Evolutionary conservation across 805 yeast species (phyloP).

Genomic region (Candida nonsorbophila): DNA sequence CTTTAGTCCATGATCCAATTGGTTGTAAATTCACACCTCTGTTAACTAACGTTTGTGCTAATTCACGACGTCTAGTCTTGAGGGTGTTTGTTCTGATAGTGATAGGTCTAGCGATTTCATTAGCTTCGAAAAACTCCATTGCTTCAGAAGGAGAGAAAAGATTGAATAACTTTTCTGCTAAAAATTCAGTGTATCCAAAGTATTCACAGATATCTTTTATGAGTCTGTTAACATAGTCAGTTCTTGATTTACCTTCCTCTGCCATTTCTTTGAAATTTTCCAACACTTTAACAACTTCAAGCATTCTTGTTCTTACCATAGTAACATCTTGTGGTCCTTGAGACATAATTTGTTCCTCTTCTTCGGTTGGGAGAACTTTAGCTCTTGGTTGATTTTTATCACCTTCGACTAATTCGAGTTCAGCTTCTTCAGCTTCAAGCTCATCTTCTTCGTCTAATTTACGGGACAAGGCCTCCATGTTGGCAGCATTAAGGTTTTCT

Average conservation of each 20-base stretch:
- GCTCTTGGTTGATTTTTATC: constrained; percentile 68
- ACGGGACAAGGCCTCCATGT: constrained; percentile 75
- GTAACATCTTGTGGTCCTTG: constrained; percentile 68
- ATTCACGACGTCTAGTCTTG: constrained; percentile 89
- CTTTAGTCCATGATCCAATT: constrained; percentile 96
- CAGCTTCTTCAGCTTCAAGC: constrained; percentile 42
- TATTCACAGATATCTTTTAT: constrained; percentile 84
- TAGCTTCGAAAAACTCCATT: constrained; percentile 96
- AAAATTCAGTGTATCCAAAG: constrained; percentile 86
- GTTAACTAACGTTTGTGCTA: constrained; percentile 91
- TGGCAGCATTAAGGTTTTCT: constrained; percentile 70
- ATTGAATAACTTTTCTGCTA: constrained; percentile 91
- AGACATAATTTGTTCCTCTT: constrained; percentile 49
- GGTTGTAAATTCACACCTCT: constrained; percentile 98
- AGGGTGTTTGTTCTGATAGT: constrained; percentile 97
- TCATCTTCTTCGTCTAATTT: constrained; percentile 58
- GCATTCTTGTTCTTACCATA: constrained; percentile 85
- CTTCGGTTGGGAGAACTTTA: constrained; percentile 67
- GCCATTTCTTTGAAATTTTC: constrained; percentile 81
- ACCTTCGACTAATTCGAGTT: constrained; percentile 53
- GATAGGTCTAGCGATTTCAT: constrained; percentile 93
- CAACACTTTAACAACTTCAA: constrained; percentile 89
- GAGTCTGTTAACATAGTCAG: constrained; percentile 74
- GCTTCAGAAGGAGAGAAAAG: constrained; percentile 94
- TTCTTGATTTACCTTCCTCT: constrained; percentile 82